These are phyloP conservation scores for Lachnellula cervina DNA, from an alignment of 2,329 filamentous ascomycete genomes.

Conservation along the genomic window DNA sequence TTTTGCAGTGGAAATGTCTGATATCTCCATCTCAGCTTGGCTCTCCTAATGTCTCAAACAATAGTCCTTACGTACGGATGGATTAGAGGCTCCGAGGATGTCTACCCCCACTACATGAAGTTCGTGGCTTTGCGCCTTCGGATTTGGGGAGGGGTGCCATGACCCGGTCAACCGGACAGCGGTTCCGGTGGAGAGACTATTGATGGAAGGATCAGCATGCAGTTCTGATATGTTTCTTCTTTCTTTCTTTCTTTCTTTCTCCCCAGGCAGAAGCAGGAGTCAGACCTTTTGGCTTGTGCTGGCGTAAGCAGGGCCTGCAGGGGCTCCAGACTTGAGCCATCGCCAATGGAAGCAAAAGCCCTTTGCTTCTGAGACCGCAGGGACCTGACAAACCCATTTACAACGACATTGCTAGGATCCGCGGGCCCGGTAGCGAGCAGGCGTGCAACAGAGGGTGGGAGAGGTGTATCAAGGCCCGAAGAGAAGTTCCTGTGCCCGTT, in stretches of 20 bases:
- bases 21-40: conserved; percentile 16
- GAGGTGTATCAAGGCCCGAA: background rate
- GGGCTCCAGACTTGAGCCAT: conserved; percentile 76
- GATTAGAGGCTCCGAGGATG: conserved; percentile 72
- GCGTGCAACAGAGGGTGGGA: conserved; percentile 44
- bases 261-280: background rate
- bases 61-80: conserved; percentile 57
- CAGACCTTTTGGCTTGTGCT: conserved; percentile 26
- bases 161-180: conserved; percentile 73
- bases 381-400: conserved; percentile 78
- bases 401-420: conserved; percentile 45
- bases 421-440: conserved; percentile 50
- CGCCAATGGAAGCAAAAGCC: conserved; percentile 78
- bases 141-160: conserved; percentile 67
- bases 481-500: background rate
- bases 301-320: conserved; percentile 52
- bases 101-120: conserved; percentile 67
- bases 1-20: conserved; percentile 93
- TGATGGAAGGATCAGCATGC: conserved; percentile 7
- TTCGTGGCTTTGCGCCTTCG: conserved; percentile 70
- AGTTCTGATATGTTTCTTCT: too few relatives aligned
- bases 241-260: too few relatives aligned
- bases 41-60: background rate
- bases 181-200: conserved; percentile 73
- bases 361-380: conserved; percentile 80